Evolutionary conservation across 495 filamentous ascomycete genomes (phyloP).

Genomic region (Platismatia glauca): DNA sequence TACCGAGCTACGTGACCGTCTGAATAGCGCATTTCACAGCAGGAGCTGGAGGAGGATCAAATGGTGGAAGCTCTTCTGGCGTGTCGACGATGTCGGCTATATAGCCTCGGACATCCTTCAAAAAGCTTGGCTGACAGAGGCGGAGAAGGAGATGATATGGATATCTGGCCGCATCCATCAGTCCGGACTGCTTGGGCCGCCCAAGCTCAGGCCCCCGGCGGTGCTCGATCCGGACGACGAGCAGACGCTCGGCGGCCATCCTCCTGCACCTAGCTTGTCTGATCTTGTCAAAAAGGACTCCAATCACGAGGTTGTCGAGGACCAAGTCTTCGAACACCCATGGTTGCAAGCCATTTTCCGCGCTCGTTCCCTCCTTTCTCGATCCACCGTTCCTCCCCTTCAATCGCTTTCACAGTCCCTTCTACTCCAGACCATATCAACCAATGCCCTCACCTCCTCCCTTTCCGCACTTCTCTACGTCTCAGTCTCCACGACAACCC

Average conservation of each 20-base stretch:
- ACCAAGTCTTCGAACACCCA: constrained; percentile 20
- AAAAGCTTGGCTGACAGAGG: constrained; percentile 59
- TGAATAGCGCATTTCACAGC: constrained; percentile 64
- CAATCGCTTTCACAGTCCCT: constrained; percentile 74
- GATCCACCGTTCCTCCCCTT: constrained; percentile 58
- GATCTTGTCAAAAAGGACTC: constrained; percentile 17
- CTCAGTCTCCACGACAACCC: constrained; percentile 41
- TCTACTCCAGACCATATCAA: constrained; percentile 62
- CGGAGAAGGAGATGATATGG: constrained; percentile 69
- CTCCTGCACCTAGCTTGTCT: constrained; percentile 12
- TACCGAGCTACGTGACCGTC: constrained; percentile 66
- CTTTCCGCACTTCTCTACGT: constrained; percentile 63
- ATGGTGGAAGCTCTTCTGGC: constrained; percentile 97
- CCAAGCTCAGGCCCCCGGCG: constrained; percentile 8
- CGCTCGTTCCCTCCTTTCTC: constrained; percentile 49
- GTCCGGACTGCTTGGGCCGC: constrained; percentile 43
- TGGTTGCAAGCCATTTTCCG: constrained; percentile 38
- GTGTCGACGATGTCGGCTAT: constrained; percentile 81
- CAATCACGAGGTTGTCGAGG: constrained; percentile 12
- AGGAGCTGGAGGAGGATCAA: constrained; percentile 62
- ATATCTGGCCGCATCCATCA: constrained; percentile 73
- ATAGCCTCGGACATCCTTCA: constrained; percentile 68
- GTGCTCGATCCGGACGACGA: constrained; percentile 9
- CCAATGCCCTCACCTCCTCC: constrained; percentile 50
- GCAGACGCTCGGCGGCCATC: constrained; percentile 7